Evolutionary conservation across 1,284 basidiomycete genomes (phyloP), one percentile per base, ranked within the genome.

Genomic region (Moesziomyces antarcticus): DNA sequence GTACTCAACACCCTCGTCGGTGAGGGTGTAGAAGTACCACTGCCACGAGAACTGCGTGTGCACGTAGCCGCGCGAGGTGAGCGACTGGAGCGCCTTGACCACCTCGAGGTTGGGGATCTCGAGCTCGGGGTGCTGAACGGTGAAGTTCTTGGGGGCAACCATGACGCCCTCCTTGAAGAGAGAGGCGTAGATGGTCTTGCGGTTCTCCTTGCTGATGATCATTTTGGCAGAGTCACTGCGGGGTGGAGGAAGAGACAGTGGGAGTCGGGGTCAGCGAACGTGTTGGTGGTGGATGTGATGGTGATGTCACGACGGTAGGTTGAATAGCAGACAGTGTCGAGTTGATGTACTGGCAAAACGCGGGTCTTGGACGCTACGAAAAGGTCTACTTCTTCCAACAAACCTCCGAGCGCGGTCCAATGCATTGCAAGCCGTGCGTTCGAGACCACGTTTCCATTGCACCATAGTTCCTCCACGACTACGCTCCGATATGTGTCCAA

Each of bases 91-190:
- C 72, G 94, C 94, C 90, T 99, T 99, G 90, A 99, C 97, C 82
- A 99, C 97, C 86, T 97, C 89, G 77, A 99, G 91, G 88, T 99
- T 99, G 79, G 93, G 92, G 84, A 98, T 91, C 76, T 95, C 92
- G 78, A 99, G 90, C 85, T 98, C 95, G 84, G 97, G 93, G 86
- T 99, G 97, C 87, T 96, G 93, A 68, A 93, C 92, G 85, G 97
- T 96, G 89, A 89, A 98, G 87, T 99, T 94, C 89, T 99, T 99
- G 89, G 97, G 95, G 84, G 96, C 96, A 85, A 99, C 96, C 85
- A 98, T 88, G 77, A 98, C 97, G 84, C 97, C 96, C 75, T 83
- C 77, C 75, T 82, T 79, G 80, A 84, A 84, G 54, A 84, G 79
- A 13, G 80, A 72, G 56, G 72, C 72, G 80, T 84, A 84, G 73